Evolutionary conservation across 768 basidiomycete genomes (phyloP), one percentile per base, ranked within the genome.

Genomic region (Hypholoma fasciculare): DNA sequence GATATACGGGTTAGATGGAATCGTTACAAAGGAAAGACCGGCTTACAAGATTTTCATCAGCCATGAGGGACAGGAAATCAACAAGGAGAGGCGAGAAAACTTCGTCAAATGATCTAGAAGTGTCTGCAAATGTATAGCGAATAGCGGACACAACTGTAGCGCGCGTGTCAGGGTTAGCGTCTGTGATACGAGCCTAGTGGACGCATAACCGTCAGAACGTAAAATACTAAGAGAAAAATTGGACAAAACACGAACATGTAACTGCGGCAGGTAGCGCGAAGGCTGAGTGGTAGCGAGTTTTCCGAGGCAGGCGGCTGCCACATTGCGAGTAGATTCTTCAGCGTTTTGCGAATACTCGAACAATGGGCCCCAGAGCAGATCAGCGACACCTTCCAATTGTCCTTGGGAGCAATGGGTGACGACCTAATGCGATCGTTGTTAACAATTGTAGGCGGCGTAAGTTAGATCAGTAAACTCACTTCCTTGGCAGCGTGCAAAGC

Each of bases 271-370:
- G 71, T 96, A 99, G 64, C 87, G 87, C 0, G 88, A 86, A 4
- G 97, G 95, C 57, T 95, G 90, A 0, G 93, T 91, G 0, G 92
- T 92, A 0, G 95, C 96, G 30, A 99, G 79, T 72, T 98, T 97
- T 36, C 97, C 97, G 16, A 99, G 82, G 69, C 96, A 98, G 2
- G 96, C 96, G 47, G 97, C 95, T 23, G 96, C 94, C 38, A 98
- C 93, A 68, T 97, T 98, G 50, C 96, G 80, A 1, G 93, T 90
- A 7, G 90, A 90, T 73, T 98, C 96, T 60, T 96, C 96, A 14
- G 90, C 83, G 60, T 86, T 89, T 59, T 92, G 89, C 11, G 94
- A 94, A 69, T 94, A 90, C 65, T 92, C 86, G 69, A 98, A 96
- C 13, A 99, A 81, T 3, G 96, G 96, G 2, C 79, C 80, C 97